These are phyloP conservation scores for Mytilinidion resinicola DNA, from an alignment of 495 filamentous ascomycete genomes.

Conservation along the genomic window DNA sequence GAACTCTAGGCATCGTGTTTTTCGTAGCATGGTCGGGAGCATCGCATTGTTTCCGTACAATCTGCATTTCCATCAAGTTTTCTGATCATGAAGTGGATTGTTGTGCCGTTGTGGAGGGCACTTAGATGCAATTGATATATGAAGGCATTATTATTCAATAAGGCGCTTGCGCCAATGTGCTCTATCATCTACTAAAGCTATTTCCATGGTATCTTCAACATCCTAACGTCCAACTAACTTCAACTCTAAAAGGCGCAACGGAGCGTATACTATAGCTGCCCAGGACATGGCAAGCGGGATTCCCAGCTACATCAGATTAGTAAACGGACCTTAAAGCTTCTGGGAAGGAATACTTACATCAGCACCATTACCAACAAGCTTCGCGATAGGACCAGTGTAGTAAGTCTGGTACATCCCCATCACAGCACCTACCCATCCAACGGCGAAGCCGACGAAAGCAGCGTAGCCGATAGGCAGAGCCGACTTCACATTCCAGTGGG, in stretches of 20 bases:
- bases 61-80: too few relatives aligned
- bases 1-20: neutral
- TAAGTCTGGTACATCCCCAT: slow-evolving; percentile 64
- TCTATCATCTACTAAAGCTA: too few relatives aligned
- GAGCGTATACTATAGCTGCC: slow-evolving; percentile 15
- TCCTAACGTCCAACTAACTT: slow-evolving; percentile 9
- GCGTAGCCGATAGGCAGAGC: slow-evolving; percentile 60
- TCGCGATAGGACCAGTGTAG: slow-evolving; percentile 60
- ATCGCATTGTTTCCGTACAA: neutral
- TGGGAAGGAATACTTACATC: neutral
- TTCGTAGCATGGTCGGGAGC: neutral
- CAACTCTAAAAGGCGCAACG: slow-evolving; percentile 8
- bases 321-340: too few relatives aligned
- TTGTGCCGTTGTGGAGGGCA: too few relatives aligned
- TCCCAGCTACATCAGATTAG: neutral
- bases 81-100: too few relatives aligned
- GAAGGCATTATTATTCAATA: too few relatives aligned
- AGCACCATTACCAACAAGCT: slow-evolving; percentile 34
- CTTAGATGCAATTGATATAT: too few relatives aligned
- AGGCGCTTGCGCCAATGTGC: too few relatives aligned
- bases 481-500: slow-evolving; percentile 50
- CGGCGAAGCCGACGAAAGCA: slow-evolving; percentile 54
- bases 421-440: slow-evolving; percentile 64
- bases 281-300: slow-evolving; percentile 9
- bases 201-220: too few relatives aligned